Conservation (phyloP, 139 green algal species). For the Pedinophyceae sp. region DNA sequence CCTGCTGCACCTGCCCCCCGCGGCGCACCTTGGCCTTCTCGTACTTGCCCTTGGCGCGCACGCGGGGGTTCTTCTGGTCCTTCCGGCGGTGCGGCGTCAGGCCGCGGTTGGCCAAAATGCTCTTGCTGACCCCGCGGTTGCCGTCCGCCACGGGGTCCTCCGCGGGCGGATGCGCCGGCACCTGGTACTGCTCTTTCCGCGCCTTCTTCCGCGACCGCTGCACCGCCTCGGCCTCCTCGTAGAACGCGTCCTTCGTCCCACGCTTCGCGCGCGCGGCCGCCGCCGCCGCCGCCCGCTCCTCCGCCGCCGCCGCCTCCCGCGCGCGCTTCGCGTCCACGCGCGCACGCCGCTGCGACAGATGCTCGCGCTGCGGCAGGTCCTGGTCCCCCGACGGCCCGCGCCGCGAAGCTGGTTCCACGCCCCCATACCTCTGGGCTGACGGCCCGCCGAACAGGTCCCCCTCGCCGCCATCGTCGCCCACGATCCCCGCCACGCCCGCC, state of each 20-base stretch:
- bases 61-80: slow-evolving; percentile 87
- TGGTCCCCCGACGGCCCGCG: slow-evolving; percentile 33
- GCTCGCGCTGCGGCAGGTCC: slow-evolving; percentile 35
- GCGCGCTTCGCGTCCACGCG: slow-evolving; percentile 42
- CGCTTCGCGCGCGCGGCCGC: no score
- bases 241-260: slow-evolving; percentile 70
- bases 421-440: neutral
- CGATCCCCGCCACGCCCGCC: slow-evolving; percentile 77
- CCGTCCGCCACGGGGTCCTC: slow-evolving; percentile 20
- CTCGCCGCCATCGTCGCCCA: slow-evolving; percentile 18
- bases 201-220: slow-evolving; percentile 7
- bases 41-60: slow-evolving; percentile 59
- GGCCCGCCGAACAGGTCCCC: neutral
- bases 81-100: slow-evolving; percentile 86
- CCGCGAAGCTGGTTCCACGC: slow-evolving; percentile 1
- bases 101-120: slow-evolving; percentile 91
- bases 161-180: slow-evolving; percentile 34
- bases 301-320: slow-evolving; percentile 9
- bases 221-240: slow-evolving; percentile 25
- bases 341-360: slow-evolving; percentile 53
- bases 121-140: slow-evolving; percentile 28
- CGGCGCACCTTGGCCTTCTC: slow-evolving; percentile 59
- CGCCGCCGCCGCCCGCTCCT: neutral
- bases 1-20: slow-evolving; percentile 60
- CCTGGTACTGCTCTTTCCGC: slow-evolving; percentile 18